Conservation (phyloP, 2,329 filamentous ascomycete genomes). For the Trichothecium roseum region DNA sequence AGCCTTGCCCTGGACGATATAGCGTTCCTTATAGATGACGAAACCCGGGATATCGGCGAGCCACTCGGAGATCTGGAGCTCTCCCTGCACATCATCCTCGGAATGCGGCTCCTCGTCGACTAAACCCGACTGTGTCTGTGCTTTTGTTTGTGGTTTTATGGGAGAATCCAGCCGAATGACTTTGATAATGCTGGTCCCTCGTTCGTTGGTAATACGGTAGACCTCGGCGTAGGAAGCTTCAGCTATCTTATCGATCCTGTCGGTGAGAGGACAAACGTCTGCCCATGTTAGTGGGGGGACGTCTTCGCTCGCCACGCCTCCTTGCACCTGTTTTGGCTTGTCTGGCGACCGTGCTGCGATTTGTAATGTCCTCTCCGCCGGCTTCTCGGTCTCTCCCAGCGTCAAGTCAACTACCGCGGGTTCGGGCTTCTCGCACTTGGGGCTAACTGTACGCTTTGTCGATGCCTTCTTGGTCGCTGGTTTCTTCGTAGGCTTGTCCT, state of each 20-base stretch:
- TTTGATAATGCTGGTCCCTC: constrained; percentile 55
- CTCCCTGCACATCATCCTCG: constrained; percentile 44
- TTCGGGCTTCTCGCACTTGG: not conserved
- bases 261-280: constrained; percentile 43
- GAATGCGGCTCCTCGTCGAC: constrained; percentile 49
- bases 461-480: constrained; percentile 7
- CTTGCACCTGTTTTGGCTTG: not conserved
- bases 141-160: constrained; percentile 46
- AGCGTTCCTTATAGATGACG: constrained; percentile 55
- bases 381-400: not conserved
- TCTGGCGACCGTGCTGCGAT: not conserved
- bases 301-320: constrained; percentile 6
- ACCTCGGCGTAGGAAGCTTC: constrained; percentile 59
- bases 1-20: constrained; percentile 46
- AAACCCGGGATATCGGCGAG: constrained; percentile 55
- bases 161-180: constrained; percentile 49
- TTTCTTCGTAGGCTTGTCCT: constrained; percentile 7
- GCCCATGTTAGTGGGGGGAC: constrained; percentile 42
- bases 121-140: constrained; percentile 40
- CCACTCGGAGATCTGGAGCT: constrained; percentile 53
- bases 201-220: constrained; percentile 48
- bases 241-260: constrained; percentile 51
- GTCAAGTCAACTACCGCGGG: not conserved
- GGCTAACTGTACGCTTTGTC: constrained; percentile 4
- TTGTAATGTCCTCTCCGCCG: not conserved